Percentiles rank a stretch among this genome's conserved stretches.
These are phyloP conservation scores for Kwoniella sp. DNA, from an alignment of 768 basidiomycete genomes.

Conservation along the genomic window DNA sequence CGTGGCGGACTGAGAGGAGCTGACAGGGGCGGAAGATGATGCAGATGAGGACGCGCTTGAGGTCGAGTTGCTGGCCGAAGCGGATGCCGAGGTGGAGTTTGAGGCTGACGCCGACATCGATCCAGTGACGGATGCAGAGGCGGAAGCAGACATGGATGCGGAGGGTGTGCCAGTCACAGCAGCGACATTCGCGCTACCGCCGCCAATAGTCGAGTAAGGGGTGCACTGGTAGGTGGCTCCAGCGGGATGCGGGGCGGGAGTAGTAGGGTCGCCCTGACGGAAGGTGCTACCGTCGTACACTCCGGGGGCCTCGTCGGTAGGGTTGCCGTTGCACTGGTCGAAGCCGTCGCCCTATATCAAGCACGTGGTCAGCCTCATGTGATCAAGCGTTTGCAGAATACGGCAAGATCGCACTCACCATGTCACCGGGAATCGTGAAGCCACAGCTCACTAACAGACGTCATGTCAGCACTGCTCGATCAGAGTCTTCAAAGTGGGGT, in stretches of 20 bases:
- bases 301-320: slow-evolving; percentile 41
- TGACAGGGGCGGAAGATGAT: background rate
- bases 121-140: slow-evolving; percentile 4
- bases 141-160: slow-evolving; percentile 5
- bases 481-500: background rate
- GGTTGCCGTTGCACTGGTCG: slow-evolving; percentile 36
- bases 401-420: slow-evolving; percentile 11
- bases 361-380: background rate
- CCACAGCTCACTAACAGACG: slow-evolving; percentile 26
- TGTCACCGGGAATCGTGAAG: slow-evolving; percentile 42
- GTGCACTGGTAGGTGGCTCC: slow-evolving; percentile 64
- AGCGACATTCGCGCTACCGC: slow-evolving; percentile 26
- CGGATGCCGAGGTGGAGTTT: slow-evolving; percentile 8
- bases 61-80: background rate
- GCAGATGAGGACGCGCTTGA: slow-evolving; percentile 1
- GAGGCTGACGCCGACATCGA: slow-evolving; percentile 3
- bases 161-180: slow-evolving; percentile 11
- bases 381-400: background rate
- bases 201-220: slow-evolving; percentile 56
- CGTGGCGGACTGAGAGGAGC: background rate
- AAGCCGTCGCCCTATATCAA: slow-evolving; percentile 27
- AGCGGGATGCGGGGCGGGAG: slow-evolving; percentile 53
- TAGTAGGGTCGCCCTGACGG: slow-evolving; percentile 51
- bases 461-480: slow-evolving; percentile 12
- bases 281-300: slow-evolving; percentile 53